Conservation (phyloP, 352 stramenopile species). For the Bremia lactucae region DNA sequence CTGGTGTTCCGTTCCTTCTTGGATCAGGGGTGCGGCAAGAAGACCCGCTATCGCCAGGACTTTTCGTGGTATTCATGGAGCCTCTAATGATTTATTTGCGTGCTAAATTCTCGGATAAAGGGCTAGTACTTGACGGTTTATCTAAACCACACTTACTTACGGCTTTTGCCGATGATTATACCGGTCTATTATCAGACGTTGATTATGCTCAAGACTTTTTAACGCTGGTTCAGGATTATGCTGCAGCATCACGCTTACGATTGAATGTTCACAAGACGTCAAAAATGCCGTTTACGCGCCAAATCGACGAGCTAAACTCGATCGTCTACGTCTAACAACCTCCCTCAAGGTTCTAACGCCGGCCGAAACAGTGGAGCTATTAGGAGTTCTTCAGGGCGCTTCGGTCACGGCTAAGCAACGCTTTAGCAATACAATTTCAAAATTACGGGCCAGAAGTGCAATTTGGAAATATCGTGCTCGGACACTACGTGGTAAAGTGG, state of each 20-base stretch:
- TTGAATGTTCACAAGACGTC: conserved; percentile 5
- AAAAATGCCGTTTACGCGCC: not conserved
- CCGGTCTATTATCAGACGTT: conserved; percentile 1
- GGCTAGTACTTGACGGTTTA: not conserved
- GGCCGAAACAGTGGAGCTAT: not conserved
- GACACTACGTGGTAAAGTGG: not conserved
- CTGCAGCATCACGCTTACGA: not conserved
- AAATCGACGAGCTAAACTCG: not conserved
- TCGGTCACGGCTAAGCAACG: not conserved
- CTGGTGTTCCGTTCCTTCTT: conserved; percentile 3
- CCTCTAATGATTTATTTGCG: conserved; percentile 7
- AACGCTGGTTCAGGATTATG: not conserved
- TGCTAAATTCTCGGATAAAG: not conserved
- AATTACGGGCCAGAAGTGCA: not conserved
- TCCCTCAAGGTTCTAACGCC: not conserved
- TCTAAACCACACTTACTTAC: not conserved
- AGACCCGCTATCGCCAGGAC: conserved; percentile 5
- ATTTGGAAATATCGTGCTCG: not conserved
- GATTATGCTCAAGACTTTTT: not conserved
- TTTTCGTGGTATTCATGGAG: conserved; percentile 9
- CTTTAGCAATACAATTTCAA: not conserved
- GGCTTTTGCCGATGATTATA: conserved; percentile 9
- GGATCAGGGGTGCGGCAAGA: conserved; percentile 9
- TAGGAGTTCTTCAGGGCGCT: not conserved
- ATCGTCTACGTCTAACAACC: not conserved